Evolutionary conservation across 2,329 filamentous ascomycete species (phyloP).

Genomic region (Helotiales sp.): DNA sequence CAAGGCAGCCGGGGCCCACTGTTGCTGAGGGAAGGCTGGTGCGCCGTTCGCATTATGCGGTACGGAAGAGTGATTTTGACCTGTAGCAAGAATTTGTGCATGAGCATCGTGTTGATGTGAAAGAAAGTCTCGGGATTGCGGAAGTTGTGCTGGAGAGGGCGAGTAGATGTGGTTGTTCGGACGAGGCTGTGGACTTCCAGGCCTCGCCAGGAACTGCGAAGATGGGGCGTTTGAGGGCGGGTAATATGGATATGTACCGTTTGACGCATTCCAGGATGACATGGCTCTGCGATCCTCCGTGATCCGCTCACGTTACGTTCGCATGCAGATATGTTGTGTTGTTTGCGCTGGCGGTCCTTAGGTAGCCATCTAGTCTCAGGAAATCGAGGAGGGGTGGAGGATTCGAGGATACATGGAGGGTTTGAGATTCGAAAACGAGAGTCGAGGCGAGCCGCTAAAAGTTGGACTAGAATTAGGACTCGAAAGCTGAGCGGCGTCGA

Average conservation of each 20-base stretch:
- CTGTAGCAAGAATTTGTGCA: slow-evolving; percentile 24
- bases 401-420: slow-evolving; percentile 12
- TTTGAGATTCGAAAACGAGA: background rate
- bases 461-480: background rate
- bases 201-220: slow-evolving; percentile 7
- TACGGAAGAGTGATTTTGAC: slow-evolving; percentile 29
- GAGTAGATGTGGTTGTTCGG: slow-evolving; percentile 1
- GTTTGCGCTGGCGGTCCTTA: slow-evolving; percentile 19
- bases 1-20: slow-evolving; percentile 44
- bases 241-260: slow-evolving; percentile 33
- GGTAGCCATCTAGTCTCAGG: slow-evolving; percentile 16
- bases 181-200: slow-evolving; percentile 22
- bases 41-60: slow-evolving; percentile 27
- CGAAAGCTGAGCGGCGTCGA: background rate
- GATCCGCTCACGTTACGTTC: slow-evolving; percentile 18
- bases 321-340: slow-evolving; percentile 29
- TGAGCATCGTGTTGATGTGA: slow-evolving; percentile 28
- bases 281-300: slow-evolving; percentile 30
- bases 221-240: slow-evolving; percentile 5
- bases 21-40: slow-evolving; percentile 16
- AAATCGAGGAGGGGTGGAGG: slow-evolving; percentile 10
- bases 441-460: background rate
- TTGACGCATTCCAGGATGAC: slow-evolving; percentile 37
- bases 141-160: background rate
- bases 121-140: background rate